Base-by-base conservation (phyloP, 768 basidiomycete genomes). In the Baorangia bicolor region DNA sequence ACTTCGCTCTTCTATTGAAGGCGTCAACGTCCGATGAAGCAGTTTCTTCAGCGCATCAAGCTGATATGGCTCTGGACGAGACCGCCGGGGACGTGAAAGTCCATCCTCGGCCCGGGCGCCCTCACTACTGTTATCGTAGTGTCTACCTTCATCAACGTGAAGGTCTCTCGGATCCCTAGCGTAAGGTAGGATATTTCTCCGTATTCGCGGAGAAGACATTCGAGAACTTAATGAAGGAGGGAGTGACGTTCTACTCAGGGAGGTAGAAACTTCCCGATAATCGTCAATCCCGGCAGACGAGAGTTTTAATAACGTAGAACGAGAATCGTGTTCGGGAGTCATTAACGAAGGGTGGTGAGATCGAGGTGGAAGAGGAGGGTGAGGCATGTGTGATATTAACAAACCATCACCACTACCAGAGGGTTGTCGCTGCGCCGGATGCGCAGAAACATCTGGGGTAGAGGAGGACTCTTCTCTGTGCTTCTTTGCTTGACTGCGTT, bases 41-140 rank as follows among this genome's bases (percentile, higher is more conserved):
- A 92, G 74, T 56, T 81, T 81, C 70, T 88, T 89, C 23, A 92
- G 75, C 2, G 87, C 88, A 55, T 85, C 82, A 37, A 92, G 82
- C 67, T 92, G 90, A 66, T 83, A 80, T 27, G 88, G 86, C 67
- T 90, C 89, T 40, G 90, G 90, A 41, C 90, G 84, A 16, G 88
- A 86, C 38, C 90, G 84, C 35, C 88, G 77, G 52, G 85, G 82
- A 53, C 88, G 82, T 4, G 77, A 69, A 49, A 78, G 74, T 34
- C 75, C 63, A 38, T 72, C 70, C 43, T 72, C 70, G 27, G 52
- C 51, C 34, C 52, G 60, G 25, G 56, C 38, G 31, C 53, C 43
- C 52, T 69, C 69, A 53, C 53, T 61, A 53, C 55, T 54, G 45
- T 57, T 59, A 25, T 62, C 58, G 49, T 69, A 57, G 53, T 60